These are phyloP conservation scores for Backusella westeae DNA, from an alignment of 192 early-diverging fungal species.

Conservation along the genomic window DNA sequence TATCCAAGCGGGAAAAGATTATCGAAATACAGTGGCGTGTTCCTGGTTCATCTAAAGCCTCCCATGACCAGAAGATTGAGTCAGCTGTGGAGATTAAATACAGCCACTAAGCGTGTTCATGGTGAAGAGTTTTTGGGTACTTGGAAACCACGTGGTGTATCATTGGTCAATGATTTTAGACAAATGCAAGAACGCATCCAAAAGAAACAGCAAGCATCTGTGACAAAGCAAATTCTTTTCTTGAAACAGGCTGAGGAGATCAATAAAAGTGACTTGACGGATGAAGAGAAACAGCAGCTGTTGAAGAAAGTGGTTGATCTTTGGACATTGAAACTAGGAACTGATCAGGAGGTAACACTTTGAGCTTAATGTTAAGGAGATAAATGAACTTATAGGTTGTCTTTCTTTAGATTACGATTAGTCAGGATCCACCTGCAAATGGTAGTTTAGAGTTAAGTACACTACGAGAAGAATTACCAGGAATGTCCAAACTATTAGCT, in stretches of 20 bases:
- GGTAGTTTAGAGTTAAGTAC: constrained; percentile 18
- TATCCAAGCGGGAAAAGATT: constrained; percentile 37
- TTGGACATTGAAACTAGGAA: constrained; percentile 36
- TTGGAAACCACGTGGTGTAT: constrained; percentile 73
- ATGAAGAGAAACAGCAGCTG: constrained; percentile 12
- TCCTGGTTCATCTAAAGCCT: constrained; percentile 60
- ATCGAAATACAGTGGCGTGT: constrained; percentile 56
- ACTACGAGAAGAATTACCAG: constrained; percentile 2
- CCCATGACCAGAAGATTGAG: constrained; percentile 46
- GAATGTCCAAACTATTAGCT: constrained; percentile 36
- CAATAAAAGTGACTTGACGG: not conserved
- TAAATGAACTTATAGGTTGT: not conserved
- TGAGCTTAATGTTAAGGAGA: not conserved
- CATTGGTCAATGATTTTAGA: constrained; percentile 56
- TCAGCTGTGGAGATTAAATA: constrained; percentile 70
- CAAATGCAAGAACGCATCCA: constrained; percentile 29
- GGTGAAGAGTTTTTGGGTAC: constrained; percentile 65
- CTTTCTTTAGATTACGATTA: constrained; percentile 37
- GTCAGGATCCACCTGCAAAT: constrained; percentile 43
- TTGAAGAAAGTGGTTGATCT: constrained; percentile 18
- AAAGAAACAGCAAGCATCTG: constrained; percentile 39
- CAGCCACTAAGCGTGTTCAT: constrained; percentile 67
- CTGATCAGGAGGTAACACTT: constrained; percentile 34
- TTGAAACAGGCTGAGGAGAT: constrained; percentile 10
- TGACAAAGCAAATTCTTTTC: constrained; percentile 39